Evolutionary conservation across 2,329 filamentous ascomycete genomes (phyloP), one percentile per base, ranked within the genome.

Genomic region (Sporothrix variecibatus): DNA sequence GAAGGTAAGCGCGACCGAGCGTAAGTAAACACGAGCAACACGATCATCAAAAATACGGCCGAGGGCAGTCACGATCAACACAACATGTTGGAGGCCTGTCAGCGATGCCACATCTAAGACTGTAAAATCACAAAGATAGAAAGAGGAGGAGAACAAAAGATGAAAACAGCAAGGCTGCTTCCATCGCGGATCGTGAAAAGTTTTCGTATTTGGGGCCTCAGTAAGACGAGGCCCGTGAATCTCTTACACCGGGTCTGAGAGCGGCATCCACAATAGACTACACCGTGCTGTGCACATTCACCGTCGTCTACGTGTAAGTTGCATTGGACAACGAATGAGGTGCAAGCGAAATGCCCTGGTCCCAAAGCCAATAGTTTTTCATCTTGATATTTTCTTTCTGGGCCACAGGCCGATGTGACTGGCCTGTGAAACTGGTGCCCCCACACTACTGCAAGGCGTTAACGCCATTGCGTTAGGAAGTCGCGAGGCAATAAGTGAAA

Each of bases 401-500:
- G 60, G 34, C 34, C 34, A 40, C 1, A 28, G 4, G 15, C n/a
- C 28, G 23, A 31, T 68, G 15, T 31, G 40, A 49, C 40, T 68
- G 64, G 58, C 17, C 20, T 20, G 17, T 23, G 34, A 26, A 46
- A 64, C 12, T 28, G 62, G 38, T 26, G 28, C 67, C 67, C 65
- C 67, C 65, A 68, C 65, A 68, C 65, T 51, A 68, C 65, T 68
- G 65, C 43, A 51, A 51, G 26, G 46, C 46, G 28, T 51, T 69
- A 53, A 53, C 31, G 28, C 20, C 28, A 38, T 31, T 34, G 65
- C 43, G 43, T 51, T 69, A 53, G 65, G 46, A 69, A 38, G 26
- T n/a, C 20, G 28, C 43, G 46, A 53, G 26, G 31, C 11, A 46
- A 9, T 23, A 68, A 67, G 20, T 28, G 23, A 43, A 43, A 43